phyloP scores from a whole-genome alignment of 2,329 filamentous ascomycete species.

The Magnaporthiopsis rhizophila region DNA sequence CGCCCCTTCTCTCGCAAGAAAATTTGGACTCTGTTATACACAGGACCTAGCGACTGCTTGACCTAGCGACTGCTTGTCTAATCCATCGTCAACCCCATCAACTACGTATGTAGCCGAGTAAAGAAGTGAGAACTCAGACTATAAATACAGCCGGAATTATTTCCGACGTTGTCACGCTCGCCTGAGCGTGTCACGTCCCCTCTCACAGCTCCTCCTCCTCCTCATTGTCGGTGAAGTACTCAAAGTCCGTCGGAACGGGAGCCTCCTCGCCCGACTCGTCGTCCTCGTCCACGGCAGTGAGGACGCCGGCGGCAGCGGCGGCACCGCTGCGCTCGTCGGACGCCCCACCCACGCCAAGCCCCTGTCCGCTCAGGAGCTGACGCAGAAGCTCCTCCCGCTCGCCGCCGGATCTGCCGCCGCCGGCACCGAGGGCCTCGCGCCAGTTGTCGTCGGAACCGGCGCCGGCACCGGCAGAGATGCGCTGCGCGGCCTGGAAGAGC shows the following conservation, averaged over 20 bases:
- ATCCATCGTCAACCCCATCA: not conserved
- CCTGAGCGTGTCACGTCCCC: not conserved
- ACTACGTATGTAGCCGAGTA: too few relatives aligned
- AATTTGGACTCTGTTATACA: not conserved
- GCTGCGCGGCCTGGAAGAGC: constrained; percentile 18
- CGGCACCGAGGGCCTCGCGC: constrained; percentile 16
- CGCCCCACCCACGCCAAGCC: constrained; percentile 16
- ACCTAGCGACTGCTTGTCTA: not conserved
- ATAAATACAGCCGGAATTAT: not conserved
- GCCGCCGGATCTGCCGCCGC: constrained; percentile 2
- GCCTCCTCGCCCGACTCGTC: constrained; percentile 68
- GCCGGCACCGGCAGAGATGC: constrained; percentile 4
- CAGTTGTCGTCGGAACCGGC: constrained; percentile 16
- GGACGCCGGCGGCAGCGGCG: constrained; percentile 66
- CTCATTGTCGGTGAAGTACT: constrained; percentile 65
- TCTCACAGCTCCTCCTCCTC: constrained; percentile 25
- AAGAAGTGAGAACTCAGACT: not conserved
- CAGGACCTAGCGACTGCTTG: not conserved
- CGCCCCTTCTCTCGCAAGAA: not conserved
- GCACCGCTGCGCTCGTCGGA: constrained; percentile 38
- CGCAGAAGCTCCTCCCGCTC: constrained; percentile 30
- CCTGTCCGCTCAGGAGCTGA: constrained; percentile 23
- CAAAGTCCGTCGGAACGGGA: constrained; percentile 61
- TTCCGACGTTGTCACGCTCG: too few relatives aligned
- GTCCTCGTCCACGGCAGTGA: constrained; percentile 85